These are phyloP conservation scores for Begonia fuchsioides DNA, from an alignment of 306 rosid genomes.

Conservation along the genomic window DNA sequence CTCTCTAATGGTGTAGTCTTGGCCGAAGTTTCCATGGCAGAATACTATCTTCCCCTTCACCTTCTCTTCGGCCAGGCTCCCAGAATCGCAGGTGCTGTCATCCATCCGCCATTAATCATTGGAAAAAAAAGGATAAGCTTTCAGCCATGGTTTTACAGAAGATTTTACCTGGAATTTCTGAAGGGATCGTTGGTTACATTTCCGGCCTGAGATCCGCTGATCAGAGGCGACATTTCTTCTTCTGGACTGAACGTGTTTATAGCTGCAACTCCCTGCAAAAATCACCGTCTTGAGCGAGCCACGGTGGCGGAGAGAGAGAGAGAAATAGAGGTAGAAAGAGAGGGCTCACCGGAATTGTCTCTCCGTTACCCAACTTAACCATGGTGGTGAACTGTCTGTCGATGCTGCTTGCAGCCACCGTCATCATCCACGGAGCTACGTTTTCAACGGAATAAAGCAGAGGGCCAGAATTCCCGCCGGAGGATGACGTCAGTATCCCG, in stretches of 20 bases:
- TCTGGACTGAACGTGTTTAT: background rate
- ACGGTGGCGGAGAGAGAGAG: too few relatives aligned
- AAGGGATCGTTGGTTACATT: too few relatives aligned
- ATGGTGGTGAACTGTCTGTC: constrained; percentile 16
- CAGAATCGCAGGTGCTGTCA: background rate
- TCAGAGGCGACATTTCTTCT: background rate
- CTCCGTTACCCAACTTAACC: constrained; percentile 25
- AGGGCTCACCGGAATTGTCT: background rate
- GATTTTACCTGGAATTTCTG: too few relatives aligned
- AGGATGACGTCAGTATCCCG: constrained; percentile 23
- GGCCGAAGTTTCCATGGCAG: background rate
- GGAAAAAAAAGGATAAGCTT: background rate
- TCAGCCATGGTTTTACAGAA: background rate
- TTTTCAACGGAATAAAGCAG: background rate
- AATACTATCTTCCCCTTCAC: constrained; percentile 27
- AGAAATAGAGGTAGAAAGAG: too few relatives aligned
- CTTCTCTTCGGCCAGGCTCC: background rate
- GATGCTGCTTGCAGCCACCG: constrained; percentile 29
- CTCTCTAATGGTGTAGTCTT: too few relatives aligned
- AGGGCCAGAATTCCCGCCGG: constrained; percentile 31
- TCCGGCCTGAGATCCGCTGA: constrained; percentile 2
- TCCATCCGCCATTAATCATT: too few relatives aligned
- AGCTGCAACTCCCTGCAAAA: background rate
- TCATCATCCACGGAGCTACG: constrained; percentile 31
- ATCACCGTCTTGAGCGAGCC: too few relatives aligned